These are phyloP conservation scores for Eucalyptus marginata DNA, from an alignment of 345 rosid genomes.

Conservation along the genomic window DNA sequence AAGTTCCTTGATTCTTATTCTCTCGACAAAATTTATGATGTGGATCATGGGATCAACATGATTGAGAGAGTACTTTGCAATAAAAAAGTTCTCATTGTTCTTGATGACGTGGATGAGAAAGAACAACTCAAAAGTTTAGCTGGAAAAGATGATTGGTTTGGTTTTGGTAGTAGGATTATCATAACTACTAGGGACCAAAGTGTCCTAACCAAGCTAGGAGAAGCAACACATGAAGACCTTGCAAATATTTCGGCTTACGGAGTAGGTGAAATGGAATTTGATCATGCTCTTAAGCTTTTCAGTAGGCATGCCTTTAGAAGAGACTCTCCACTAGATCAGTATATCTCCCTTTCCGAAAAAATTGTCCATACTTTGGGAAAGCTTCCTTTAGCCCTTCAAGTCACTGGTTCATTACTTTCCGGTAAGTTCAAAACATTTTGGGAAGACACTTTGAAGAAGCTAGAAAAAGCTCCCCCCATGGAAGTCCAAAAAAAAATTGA, in stretches of 20 bases:
- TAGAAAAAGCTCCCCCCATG: too few species aligned
- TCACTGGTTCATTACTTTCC: not conserved
- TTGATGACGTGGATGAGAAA: too few species aligned
- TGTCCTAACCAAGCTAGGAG: rapidly evolving
- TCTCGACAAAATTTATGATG: rapidly evolving
- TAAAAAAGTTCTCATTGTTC: too few species aligned
- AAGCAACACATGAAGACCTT: too few species aligned
- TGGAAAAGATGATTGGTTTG: too few species aligned
- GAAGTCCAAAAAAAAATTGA: not conserved
- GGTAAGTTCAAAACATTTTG: rapidly evolving
- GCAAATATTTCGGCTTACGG: not conserved
- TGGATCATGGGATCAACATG: rapidly evolving
- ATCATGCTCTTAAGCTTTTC: not conserved
- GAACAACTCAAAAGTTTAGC: too few species aligned
- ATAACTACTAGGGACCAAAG: too few species aligned
- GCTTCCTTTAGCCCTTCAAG: not conserved
- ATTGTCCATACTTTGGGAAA: rapidly evolving
- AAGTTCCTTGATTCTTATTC: rapidly evolving
- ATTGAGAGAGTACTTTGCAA: rapidly evolving
- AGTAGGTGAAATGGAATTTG: not conserved
- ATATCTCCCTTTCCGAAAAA: rapidly evolving
- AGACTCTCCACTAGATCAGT: not conserved
- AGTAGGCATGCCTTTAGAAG: not conserved
- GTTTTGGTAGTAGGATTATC: too few species aligned
- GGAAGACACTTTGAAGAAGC: too few species aligned